Base-by-base conservation (phyloP, 2,329 filamentous ascomycete genomes). In the Aspergillus glaucus region DNA sequence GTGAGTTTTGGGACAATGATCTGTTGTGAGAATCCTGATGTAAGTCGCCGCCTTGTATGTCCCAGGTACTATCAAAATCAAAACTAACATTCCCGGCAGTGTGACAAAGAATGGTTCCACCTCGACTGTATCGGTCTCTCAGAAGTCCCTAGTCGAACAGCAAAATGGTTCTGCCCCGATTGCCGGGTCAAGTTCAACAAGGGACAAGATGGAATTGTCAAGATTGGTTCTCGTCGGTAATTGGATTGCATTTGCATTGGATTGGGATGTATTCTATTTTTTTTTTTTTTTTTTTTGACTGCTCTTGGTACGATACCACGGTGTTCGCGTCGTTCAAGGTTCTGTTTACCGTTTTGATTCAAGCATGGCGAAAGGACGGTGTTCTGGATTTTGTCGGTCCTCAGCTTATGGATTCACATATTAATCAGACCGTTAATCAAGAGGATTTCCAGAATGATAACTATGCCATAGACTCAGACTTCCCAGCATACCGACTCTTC, bases 41-140 rank as follows among this genome's bases (percentile, higher is more conserved):
- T 79, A 62, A 53, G 65, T 59, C 43, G 62, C 44, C 48, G 36
- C 46, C 40, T 37, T 51, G 37, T 44, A 17, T 44, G 36, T 47
- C 48, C 21, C 28, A 4, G 28, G 5, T 43, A 32, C 14, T 34
- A 4, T 34, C 9, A 7, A 41, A 8, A 15, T 1, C 43, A 10
- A 34, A 28, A 15, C 54, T 66, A 54, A 62, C 37, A 6, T 47
- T 36, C 10, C 7, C 15, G 10, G n/a, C 55, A 83, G 76, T 85
- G 82, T 64, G 79, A 83, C 54, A 78, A 74, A 40, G 81, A 85
- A 66, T 85, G 82, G 82, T 85, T 85, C 62, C 82, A 85, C 58
- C 74, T 85, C 43, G 72, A 75, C 32, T 85, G 82, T 53, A 75
- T 85, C 22, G 75, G 76, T 12, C 69, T 85, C 15, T 71, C 71